Conservation (phyloP, 495 filamentous ascomycete species). For the Penicillium pulvis region DNA sequence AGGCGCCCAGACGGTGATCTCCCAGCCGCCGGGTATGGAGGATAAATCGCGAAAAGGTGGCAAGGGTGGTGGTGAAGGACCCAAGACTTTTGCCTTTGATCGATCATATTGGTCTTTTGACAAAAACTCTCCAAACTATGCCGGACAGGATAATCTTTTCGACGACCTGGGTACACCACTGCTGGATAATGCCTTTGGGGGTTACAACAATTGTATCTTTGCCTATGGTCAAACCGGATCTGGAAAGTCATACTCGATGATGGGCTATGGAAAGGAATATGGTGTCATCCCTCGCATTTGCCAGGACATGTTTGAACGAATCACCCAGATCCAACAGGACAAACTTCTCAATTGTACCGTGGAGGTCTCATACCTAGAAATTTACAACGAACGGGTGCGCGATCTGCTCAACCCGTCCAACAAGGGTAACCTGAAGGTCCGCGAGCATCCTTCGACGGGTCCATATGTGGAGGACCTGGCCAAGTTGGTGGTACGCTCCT, state of each 20-base stretch:
- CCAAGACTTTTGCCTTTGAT: slow-evolving; percentile 94
- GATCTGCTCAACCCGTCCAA: slow-evolving; percentile 96
- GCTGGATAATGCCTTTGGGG: slow-evolving; percentile 96
- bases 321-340: slow-evolving; percentile 72
- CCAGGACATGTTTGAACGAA: slow-evolving; percentile 93
- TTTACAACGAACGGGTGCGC: slow-evolving; percentile 97
- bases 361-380: slow-evolving; percentile 98
- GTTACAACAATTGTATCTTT: slow-evolving; percentile 99
- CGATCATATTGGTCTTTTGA: slow-evolving; percentile 98
- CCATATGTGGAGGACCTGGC: slow-evolving; percentile 98
- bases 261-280: slow-evolving; percentile 95
- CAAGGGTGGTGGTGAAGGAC: slow-evolving; percentile 68
- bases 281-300: slow-evolving; percentile 99
- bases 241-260: slow-evolving; percentile 99
- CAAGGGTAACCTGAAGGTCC: slow-evolving; percentile 94
- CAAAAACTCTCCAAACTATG: slow-evolving; percentile 76
- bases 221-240: slow-evolving; percentile 99
- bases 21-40: slow-evolving; percentile 67
- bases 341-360: slow-evolving; percentile 84
- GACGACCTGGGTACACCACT: slow-evolving; percentile 85
- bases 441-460: slow-evolving; percentile 96
- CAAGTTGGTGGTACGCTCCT: slow-evolving; percentile 95
- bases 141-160: slow-evolving; percentile 87
- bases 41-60: slow-evolving; percentile 59
- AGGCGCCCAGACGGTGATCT: slow-evolving; percentile 84